phyloP scores from a whole-genome alignment of 2,329 filamentous ascomycete genomes.

The Alternaria solani region DNA sequence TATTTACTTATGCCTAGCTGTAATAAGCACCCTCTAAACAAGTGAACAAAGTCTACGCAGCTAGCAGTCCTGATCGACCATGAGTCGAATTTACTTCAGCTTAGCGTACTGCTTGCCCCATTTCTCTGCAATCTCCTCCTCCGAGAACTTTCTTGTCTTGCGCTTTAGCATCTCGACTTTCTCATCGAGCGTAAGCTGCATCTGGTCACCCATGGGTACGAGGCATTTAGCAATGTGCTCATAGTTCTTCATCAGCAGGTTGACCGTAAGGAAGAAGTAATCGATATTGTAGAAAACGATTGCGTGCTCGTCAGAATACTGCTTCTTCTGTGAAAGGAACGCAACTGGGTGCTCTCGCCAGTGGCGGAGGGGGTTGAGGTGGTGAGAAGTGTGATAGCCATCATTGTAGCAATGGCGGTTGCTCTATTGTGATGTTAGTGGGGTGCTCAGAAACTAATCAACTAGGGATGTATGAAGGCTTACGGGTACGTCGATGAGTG shows the following conservation, averaged over 20 bases:
- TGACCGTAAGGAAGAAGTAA: conserved; percentile 77
- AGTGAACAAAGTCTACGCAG: background rate
- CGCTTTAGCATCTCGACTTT: conserved; percentile 68
- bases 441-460: fast-evolving
- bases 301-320: conserved; percentile 71
- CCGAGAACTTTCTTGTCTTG: conserved; percentile 71
- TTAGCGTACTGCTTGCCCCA: conserved; percentile 56
- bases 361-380: conserved; percentile 78
- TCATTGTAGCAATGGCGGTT: conserved; percentile 86
- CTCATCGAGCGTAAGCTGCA: conserved; percentile 70
- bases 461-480: conserved; percentile 41
- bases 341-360: conserved; percentile 82
- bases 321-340: conserved; percentile 73
- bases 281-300: conserved; percentile 84
- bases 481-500: conserved; percentile 79
- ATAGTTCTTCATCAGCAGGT: conserved; percentile 75
- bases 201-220: conserved; percentile 77
- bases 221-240: conserved; percentile 71
- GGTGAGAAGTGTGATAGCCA: conserved; percentile 82
- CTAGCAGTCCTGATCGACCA: background rate
- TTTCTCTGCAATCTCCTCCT: conserved; percentile 69
- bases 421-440: conserved; percentile 60
- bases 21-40: background rate
- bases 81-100: conserved; percentile 26
- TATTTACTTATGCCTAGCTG: background rate